Conservation (phyloP, 1,284 basidiomycete species). For the Cryptococcus sp. region DNA sequence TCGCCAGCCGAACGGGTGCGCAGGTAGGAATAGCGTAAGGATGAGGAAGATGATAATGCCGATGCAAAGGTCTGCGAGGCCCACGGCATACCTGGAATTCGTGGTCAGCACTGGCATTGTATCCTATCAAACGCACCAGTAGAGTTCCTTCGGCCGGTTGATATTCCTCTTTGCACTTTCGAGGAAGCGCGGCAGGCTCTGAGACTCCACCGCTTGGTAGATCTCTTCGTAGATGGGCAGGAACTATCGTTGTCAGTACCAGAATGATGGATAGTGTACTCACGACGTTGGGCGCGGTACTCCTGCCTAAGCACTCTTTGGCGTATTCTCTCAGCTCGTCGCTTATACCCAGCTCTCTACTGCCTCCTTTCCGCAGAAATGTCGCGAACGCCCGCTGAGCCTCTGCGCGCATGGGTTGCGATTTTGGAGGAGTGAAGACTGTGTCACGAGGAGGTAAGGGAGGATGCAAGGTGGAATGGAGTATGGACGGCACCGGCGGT, state of each 20-base stretch:
- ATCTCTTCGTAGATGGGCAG: constrained; percentile 42
- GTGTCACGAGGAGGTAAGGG: constrained; percentile 26
- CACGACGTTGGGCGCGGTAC: constrained; percentile 40
- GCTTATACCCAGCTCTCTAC: constrained; percentile 35
- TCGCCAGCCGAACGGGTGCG: constrained; percentile 27
- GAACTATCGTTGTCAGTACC: constrained; percentile 27
- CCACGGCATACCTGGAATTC: constrained; percentile 35
- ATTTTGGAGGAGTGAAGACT: constrained; percentile 13
- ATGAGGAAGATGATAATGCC: constrained; percentile 34
- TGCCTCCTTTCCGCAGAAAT: constrained; percentile 35
- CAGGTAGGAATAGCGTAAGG: constrained; percentile 32
- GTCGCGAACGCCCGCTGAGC: constrained; percentile 38
- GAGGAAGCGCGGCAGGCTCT: constrained; percentile 41
- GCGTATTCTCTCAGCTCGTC: constrained; percentile 39
- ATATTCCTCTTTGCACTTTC: constrained; percentile 35
- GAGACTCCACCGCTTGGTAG: constrained; percentile 34
- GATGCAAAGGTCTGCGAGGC: constrained; percentile 30
- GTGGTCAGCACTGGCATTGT: not conserved
- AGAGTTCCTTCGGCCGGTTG: constrained; percentile 40
- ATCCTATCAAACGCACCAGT: constrained; percentile 29
- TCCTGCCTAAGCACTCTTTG: constrained; percentile 22
- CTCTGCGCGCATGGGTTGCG: constrained; percentile 40
- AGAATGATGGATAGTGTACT: constrained; percentile 11
- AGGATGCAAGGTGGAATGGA: constrained; percentile 16
- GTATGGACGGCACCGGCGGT: constrained; percentile 9